These are phyloP conservation scores for Pythium chondricola DNA, from an alignment of 352 stramenopile genomes.

Conservation along the genomic window DNA sequence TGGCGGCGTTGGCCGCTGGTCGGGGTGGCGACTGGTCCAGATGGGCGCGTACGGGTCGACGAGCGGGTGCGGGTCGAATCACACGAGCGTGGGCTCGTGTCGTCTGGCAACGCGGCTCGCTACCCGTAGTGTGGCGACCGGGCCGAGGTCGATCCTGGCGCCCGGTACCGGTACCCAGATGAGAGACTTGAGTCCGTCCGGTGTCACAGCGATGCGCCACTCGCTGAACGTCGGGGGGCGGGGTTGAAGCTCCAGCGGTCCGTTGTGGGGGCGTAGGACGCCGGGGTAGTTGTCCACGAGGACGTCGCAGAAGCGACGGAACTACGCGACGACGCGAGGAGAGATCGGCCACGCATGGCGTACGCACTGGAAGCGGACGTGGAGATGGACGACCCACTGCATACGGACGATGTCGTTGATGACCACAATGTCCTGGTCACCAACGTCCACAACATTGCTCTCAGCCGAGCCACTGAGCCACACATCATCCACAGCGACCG, in stretches of 20 bases:
- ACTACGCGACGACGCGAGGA: not conserved
- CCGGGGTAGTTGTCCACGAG: not conserved
- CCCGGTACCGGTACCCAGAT: not conserved
- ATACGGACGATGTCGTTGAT: conserved; percentile 25
- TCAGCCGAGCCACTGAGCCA: too few species aligned
- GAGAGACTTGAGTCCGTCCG: not conserved
- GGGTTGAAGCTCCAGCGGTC: not conserved
- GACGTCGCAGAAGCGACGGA: not conserved
- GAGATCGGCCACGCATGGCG: not conserved
- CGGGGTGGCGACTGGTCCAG: not conserved
- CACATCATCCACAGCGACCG: too few species aligned
- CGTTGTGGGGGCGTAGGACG: not conserved
- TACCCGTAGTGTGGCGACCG: not conserved
- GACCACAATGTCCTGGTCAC: too few species aligned
- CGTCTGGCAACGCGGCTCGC: not conserved
- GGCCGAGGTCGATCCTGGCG: not conserved
- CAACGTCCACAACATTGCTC: too few species aligned
- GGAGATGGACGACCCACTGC: conserved; percentile 21
- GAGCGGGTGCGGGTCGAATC: not conserved
- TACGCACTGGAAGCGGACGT: not conserved
- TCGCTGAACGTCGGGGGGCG: not conserved
- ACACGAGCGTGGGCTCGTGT: not conserved
- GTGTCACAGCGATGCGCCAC: not conserved
- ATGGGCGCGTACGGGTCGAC: not conserved
- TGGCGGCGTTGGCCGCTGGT: not conserved